A percentile compares a stretch with the other conserved stretches of the same genome.
Conservation (phyloP, 805 yeast genomes). For the Teunomyces funiuensis region DNA sequence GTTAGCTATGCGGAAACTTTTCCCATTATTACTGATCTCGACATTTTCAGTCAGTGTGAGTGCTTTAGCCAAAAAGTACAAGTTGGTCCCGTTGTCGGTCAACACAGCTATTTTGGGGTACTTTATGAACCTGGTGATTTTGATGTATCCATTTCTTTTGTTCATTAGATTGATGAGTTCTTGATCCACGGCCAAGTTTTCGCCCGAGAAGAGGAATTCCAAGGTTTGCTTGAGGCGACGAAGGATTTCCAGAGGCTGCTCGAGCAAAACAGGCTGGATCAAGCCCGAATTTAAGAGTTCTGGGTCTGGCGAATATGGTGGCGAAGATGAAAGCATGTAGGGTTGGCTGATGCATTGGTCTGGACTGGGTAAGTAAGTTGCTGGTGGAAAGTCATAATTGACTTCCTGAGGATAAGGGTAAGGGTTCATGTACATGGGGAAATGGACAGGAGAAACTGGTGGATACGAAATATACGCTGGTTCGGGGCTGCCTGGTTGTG, state of each 20-base stretch:
- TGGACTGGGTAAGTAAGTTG: too few species aligned
- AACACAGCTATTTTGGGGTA: slow-evolving; percentile 16
- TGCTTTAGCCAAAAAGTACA: slow-evolving; percentile 10
- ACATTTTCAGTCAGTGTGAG: slow-evolving; percentile 11
- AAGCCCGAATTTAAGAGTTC: neutral
- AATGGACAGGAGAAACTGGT: slow-evolving; percentile 1
- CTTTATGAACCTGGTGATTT: slow-evolving; percentile 14
- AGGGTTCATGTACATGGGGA: slow-evolving; percentile 4
- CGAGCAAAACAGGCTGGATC: neutral
- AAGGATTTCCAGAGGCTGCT: neutral
- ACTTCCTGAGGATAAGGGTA: neutral
- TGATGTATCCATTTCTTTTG: slow-evolving; percentile 16
- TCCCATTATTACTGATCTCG: slow-evolving; percentile 14
- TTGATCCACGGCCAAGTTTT: slow-evolving; percentile 22
- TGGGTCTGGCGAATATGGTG: neutral
- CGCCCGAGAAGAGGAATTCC: slow-evolving; percentile 22
- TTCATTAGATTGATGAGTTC: slow-evolving; percentile 19
- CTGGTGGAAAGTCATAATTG: neutral
- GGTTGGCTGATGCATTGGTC: too few species aligned
- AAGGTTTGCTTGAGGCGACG: slow-evolving; percentile 14
- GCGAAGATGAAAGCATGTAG: neutral
- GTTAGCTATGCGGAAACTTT: slow-evolving; percentile 13
- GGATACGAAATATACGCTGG: neutral
- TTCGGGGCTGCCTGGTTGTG: neutral
- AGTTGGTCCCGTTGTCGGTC: slow-evolving; percentile 15